phyloP scores from a whole-genome alignment of 331 rosid genomes.

The Prunus yedoensis region DNA sequence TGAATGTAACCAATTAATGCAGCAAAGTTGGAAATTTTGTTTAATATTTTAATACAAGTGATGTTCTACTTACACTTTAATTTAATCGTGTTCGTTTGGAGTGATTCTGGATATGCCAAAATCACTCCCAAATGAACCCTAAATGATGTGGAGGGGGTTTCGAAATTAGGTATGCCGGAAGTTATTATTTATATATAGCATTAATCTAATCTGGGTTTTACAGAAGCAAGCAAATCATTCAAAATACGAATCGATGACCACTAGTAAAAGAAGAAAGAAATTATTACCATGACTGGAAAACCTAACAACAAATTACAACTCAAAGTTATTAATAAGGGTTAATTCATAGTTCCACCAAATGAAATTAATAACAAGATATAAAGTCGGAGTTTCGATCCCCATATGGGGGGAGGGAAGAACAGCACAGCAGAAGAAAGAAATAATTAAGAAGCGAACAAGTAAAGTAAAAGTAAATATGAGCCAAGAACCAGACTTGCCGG shows the following conservation, averaged over 20 bases:
- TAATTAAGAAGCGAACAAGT: neutral
- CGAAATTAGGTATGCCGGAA: no score
- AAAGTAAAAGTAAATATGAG: constrained; percentile 14
- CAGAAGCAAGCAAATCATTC: neutral
- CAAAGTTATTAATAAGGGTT: neutral
- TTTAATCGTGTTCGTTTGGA: no score
- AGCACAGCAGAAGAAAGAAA: neutral
- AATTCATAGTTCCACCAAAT: neutral
- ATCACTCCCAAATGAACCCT: no score
- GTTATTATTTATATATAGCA: neutral
- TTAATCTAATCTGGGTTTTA: neutral
- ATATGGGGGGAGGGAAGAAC: neutral
- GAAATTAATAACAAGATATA: neutral
- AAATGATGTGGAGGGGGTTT: no score
- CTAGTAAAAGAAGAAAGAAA: neutral
- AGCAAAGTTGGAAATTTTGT: no score
- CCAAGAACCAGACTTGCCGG: constrained; percentile 56
- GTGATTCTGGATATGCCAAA: no score
- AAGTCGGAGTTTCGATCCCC: constrained; percentile 4
- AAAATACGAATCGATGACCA: neutral
- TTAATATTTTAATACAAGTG: no score
- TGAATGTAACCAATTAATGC: no score
- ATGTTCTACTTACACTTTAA: no score
- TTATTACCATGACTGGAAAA: neutral
- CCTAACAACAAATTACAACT: no score